Conservation (phyloP, 1,284 basidiomycete species). For the Gymnopus androsaceus region DNA sequence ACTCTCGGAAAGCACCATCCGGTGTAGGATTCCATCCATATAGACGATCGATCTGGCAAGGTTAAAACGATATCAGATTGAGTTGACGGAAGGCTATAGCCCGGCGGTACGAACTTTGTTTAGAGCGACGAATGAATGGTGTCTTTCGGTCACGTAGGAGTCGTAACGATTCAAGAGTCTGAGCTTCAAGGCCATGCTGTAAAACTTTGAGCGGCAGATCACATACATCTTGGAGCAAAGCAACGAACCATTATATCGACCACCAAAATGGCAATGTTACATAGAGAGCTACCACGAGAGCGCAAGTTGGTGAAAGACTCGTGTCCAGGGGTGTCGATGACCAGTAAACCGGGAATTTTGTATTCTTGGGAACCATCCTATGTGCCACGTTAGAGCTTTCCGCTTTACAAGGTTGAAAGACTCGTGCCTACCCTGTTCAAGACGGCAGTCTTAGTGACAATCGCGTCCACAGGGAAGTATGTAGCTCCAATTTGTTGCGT, state of each 20-base stretch:
- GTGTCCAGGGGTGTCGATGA: conserved; percentile 99
- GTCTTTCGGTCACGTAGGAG: conserved; percentile 94
- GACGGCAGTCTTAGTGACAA: conserved; percentile 90
- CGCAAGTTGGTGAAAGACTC: conserved; percentile 99
- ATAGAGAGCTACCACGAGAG: conserved; percentile 93
- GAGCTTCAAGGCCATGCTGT: conserved; percentile 97
- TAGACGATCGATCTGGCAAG: conserved; percentile 89
- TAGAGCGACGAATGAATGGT: conserved; percentile 97
- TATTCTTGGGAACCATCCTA: conserved; percentile 86
- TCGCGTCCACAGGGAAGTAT: conserved; percentile 98
- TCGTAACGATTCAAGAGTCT: conserved; percentile 95
- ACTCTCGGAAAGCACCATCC: conserved; percentile 91
- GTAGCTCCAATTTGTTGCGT: conserved; percentile 99
- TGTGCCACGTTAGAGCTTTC: conserved; percentile 7
- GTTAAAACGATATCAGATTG: conserved; percentile 10
- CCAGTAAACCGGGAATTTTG: conserved; percentile 94
- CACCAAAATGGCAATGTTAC: conserved; percentile 98
- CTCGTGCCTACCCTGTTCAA: conserved; percentile 72
- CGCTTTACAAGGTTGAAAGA: background rate
- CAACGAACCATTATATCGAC: conserved; percentile 92
- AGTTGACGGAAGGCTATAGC: conserved; percentile 2
- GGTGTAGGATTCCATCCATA: conserved; percentile 94
- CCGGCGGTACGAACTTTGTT: conserved; percentile 74
- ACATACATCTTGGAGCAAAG: background rate
- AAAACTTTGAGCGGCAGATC: conserved; percentile 33